These are phyloP conservation scores for Pseudoscleropodium purum DNA, from an alignment of 225 moss, liverwort and hornwort species.

Conservation along the genomic window DNA sequence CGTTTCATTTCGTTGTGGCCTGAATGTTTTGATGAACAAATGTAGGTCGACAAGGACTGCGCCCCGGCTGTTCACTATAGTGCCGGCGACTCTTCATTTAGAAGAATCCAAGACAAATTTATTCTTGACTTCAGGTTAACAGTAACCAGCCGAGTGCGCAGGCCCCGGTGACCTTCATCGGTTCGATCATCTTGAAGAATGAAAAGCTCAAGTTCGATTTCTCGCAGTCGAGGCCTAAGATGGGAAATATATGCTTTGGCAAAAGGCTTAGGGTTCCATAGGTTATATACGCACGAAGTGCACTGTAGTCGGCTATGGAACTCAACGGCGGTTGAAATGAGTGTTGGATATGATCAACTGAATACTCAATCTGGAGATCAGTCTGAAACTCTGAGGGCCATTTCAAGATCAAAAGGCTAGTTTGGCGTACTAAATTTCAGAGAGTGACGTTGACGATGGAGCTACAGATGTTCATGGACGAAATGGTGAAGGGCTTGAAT, in stretches of 20 bases:
- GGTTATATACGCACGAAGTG: neutral
- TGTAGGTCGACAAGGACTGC: slow-evolving; percentile 51
- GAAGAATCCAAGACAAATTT: neutral
- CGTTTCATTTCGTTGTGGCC: neutral
- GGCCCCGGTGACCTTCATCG: slow-evolving; percentile 56
- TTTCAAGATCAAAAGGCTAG: neutral
- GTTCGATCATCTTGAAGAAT: slow-evolving; percentile 1
- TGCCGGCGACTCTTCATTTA: neutral
- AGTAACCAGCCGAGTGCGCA: slow-evolving; percentile 39
- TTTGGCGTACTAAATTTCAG: neutral
- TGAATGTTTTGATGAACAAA: slow-evolving; percentile 14
- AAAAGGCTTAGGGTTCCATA: neutral
- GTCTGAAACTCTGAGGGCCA: neutral
- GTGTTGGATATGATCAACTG: neutral
- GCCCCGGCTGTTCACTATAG: slow-evolving; percentile 13
- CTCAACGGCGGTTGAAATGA: neutral
- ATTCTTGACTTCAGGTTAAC: neutral
- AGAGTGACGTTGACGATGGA: neutral
- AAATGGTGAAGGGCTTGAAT: neutral
- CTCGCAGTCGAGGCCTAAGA: neutral
- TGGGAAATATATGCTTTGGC: neutral
- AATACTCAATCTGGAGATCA: neutral
- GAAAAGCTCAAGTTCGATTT: neutral
- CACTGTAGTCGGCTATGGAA: neutral
- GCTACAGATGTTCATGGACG: neutral